Conservation (phyloP, 306 rosid genomes). For the Malus domestica region ASM211411v1 NC_041803.1:22621001-22621500, state of each 20-base stretch:
- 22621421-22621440: background rate
- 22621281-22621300: slow-evolving; percentile 60
- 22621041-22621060: slow-evolving; percentile 60
- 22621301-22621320: slow-evolving; percentile 29
- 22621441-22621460: background rate
- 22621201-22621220: slow-evolving; percentile 64
- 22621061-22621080: slow-evolving; percentile 54
- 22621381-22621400: slow-evolving; percentile 39
- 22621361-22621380: slow-evolving; percentile 60
- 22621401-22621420: slow-evolving; percentile 38
- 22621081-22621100: slow-evolving; percentile 27
- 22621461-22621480: background rate
- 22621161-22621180: background rate
- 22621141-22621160: slow-evolving; percentile 10
- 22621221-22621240: slow-evolving; percentile 93
- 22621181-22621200: slow-evolving; percentile 3
- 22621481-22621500: background rate
- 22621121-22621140: slow-evolving; percentile 42
- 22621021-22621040: slow-evolving; percentile 57
- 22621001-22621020: background rate
- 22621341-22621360: slow-evolving; percentile 58
- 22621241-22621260: slow-evolving; percentile 78
- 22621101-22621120: slow-evolving; percentile 35
- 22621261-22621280: slow-evolving; percentile 81
- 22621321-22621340: slow-evolving; percentile 15